These are phyloP conservation scores for Penicillium riverlandense DNA, from an alignment of 495 filamentous ascomycete genomes.

Conservation along the genomic window DNA sequence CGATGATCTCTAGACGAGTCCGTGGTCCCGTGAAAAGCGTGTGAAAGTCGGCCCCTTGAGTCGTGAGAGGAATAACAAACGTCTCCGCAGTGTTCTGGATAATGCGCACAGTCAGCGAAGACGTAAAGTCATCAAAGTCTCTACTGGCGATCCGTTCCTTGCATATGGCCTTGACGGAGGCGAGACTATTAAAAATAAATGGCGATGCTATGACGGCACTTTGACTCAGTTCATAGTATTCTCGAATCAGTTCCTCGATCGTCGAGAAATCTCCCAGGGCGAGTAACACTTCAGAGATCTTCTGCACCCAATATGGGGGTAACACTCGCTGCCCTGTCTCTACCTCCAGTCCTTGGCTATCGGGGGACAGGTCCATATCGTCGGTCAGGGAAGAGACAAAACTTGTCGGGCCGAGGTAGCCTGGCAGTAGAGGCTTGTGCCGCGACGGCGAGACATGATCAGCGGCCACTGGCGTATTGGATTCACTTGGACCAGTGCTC, in stretches of 20 bases:
- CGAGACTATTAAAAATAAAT: constrained; percentile 16
- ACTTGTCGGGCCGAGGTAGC: constrained; percentile 27
- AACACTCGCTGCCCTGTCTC: constrained; percentile 5
- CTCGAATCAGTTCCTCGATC: constrained; percentile 14
- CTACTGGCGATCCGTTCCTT: constrained; percentile 2
- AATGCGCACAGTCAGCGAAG: constrained; percentile 5
- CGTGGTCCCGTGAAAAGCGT: constrained; percentile 14
- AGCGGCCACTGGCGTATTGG: background rate
- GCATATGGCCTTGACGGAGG: constrained; percentile 5
- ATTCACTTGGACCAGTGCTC: constrained; percentile 1
- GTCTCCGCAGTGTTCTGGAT: constrained; percentile 20
- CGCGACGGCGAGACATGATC: background rate
- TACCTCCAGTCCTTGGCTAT: constrained; percentile 1
- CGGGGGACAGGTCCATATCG: constrained; percentile 10
- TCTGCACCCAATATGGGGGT: constrained; percentile 20
- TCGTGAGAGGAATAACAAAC: constrained; percentile 10
- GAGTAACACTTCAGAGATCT: constrained; percentile 12
- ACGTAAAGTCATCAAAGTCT: constrained; percentile 2
- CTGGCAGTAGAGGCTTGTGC: constrained; percentile 12
- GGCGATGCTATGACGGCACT: constrained; percentile 15
- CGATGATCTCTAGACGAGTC: constrained; percentile 25
- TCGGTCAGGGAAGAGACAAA: constrained; percentile 18
- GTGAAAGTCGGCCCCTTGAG: constrained; percentile 14
- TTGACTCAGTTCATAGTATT: constrained; percentile 20
- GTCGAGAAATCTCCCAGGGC: constrained; percentile 13